These are phyloP conservation scores for Vachellia pachyceras DNA, from an alignment of 306 rosid genomes.

Conservation along the genomic window DNA sequence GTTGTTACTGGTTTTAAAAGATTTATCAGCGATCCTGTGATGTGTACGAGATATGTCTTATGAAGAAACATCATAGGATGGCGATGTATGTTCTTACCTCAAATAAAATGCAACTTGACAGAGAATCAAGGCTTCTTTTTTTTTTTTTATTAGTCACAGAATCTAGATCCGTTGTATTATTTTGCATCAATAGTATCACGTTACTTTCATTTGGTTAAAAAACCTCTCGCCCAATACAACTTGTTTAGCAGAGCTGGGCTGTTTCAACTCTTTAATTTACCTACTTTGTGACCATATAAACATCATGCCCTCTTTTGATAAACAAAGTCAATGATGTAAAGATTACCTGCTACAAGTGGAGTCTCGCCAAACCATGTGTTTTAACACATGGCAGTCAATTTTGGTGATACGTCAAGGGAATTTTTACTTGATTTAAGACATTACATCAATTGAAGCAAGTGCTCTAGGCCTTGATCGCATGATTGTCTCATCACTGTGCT, in stretches of 20 bases:
- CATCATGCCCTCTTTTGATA: not conserved
- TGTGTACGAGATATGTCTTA: not conserved
- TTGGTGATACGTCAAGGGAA: conserved; percentile 30
- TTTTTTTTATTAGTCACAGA: not conserved
- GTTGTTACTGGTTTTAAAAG: not conserved
- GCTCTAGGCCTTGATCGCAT: conserved; percentile 71
- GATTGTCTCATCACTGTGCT: conserved; percentile 86
- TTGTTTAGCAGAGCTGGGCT: conserved; percentile 18
- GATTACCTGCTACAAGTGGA: conserved; percentile 53
- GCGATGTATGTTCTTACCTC: not conserved
- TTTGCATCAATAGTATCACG: not conserved
- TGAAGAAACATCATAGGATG: conserved; percentile 16
- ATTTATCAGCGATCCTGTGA: not conserved
- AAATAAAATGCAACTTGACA: not conserved
- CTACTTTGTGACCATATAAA: not conserved
- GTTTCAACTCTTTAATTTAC: conserved; percentile 8
- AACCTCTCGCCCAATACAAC: conserved; percentile 2
- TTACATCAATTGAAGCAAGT: conserved; percentile 51
- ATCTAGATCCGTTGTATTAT: not conserved
- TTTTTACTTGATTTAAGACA: conserved; percentile 26
- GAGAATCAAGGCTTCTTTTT: not conserved
- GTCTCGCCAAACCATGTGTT: conserved; percentile 38
- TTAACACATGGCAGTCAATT: conserved; percentile 38
- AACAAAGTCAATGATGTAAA: conserved; percentile 3
- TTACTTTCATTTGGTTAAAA: not conserved